Percentiles rank a stretch among this genome's conserved stretches.
Conservation (phyloP, 2,329 filamentous ascomycete species). For the Gaeumannomyces tritici region DNA sequence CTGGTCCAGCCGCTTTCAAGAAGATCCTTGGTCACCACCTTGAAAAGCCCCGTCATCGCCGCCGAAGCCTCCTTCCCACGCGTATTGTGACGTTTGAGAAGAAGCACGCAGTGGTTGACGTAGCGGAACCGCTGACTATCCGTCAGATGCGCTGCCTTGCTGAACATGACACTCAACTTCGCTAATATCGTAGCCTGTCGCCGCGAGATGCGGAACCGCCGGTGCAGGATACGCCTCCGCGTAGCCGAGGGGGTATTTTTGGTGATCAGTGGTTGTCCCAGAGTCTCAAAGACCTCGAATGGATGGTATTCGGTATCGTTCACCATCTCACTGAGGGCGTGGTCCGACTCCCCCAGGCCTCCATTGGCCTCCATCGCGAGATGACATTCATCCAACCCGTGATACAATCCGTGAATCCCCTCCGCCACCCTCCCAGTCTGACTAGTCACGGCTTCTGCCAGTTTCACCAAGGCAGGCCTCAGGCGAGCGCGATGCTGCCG, state of each 20-base stretch:
- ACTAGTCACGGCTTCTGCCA: too few species aligned
- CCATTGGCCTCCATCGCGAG: too few species aligned
- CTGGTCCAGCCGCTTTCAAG: conserved; percentile 21
- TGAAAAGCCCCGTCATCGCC: conserved; percentile 18
- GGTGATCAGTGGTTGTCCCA: background rate
- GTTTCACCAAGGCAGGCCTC: too few species aligned
- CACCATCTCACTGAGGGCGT: background rate
- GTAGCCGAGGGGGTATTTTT: background rate
- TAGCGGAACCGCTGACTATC: conserved; percentile 17
- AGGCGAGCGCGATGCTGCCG: too few species aligned
- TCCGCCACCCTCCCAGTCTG: too few species aligned
- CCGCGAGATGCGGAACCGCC: background rate
- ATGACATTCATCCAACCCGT: too few species aligned
- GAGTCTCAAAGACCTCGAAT: background rate
- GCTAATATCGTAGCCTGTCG: conserved; percentile 12
- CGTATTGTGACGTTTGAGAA: background rate
- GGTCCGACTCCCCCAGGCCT: too few species aligned
- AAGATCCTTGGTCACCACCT: conserved; percentile 25
- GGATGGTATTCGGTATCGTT: background rate
- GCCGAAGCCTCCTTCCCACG: background rate
- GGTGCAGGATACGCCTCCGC: background rate
- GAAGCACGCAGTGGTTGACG: conserved; percentile 18
- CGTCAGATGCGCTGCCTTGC: conserved; percentile 10
- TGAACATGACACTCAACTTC: conserved; percentile 10
- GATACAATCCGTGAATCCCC: too few species aligned